Evolutionary conservation across 352 stramenopile species (phyloP), one percentile per base, ranked within the genome.

Genomic region (Phytophthora tentaculata): DNA sequence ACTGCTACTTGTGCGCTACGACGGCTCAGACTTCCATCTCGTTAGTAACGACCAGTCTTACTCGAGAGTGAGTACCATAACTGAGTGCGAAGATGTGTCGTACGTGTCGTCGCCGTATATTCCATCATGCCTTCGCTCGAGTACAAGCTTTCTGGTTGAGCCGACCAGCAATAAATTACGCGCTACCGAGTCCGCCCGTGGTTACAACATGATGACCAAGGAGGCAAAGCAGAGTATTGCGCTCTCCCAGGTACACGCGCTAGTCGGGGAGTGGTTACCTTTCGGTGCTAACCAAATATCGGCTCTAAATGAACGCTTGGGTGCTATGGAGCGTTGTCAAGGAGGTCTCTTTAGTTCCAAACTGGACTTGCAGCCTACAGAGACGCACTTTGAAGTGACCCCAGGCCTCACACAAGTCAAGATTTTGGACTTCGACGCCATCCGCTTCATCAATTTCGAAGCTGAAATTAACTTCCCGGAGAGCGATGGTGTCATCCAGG

Each of bases 371-470:
- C 59, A 90, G 23, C 86, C 90, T 19, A 92, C 88, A 0, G 74
- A 83, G 55, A 98, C 84, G 47, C 91, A 88, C 63, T 95, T 98
- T 62, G 86, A 86, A 45, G 88, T 96, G 17, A 80, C 81, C 1
- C 94, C 97, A 4, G 95, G 98, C 29, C 83, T 99, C n/a, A 99
- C 96, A 5, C 89, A 92, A 48, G 95, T 99, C 49, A 96, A 98
- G 64, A 98, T 99, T 43, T 80, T 99, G 13, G 97, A 99, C 73
- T 99, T 98, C 71, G 97, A 97, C 49, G 80, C 97, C 52, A 98
- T 97, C 22, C 97, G 98, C 45, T 97, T 98, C 64, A 98, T 99
- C 64, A 99, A 99, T 68, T 99, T 99, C 60, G 97, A 99, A 70
- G 97, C 96, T 10, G 96, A 99, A 68, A 99, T 99, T 71, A 92